Evolutionary conservation across 768 basidiomycete genomes (phyloP).

Genomic region (Mycena rebaudengoi): DNA sequence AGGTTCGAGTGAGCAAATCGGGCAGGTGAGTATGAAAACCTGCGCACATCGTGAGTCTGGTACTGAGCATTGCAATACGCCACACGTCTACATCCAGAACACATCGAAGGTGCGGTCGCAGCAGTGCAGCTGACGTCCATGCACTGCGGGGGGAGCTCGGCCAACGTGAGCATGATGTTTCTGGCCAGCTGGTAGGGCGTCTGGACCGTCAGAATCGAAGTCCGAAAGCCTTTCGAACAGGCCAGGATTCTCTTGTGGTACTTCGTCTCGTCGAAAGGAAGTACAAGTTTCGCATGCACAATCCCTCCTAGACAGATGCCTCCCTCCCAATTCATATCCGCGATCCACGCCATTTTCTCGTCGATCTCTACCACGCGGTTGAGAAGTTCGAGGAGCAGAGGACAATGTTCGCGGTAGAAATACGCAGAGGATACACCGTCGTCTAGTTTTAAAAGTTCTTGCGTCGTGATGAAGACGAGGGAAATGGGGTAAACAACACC

Average conservation of each 20-base stretch:
- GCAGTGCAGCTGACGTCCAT: neutral
- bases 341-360: neutral
- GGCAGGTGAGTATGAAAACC: neutral
- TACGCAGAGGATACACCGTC: constrained; percentile 21
- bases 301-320: constrained; percentile 4
- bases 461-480: constrained; percentile 10
- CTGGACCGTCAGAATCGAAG: constrained; percentile 5
- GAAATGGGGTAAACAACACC: constrained; percentile 18
- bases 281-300: constrained; percentile 20
- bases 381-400: constrained; percentile 13
- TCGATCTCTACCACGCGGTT: constrained; percentile 14
- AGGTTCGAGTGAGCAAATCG: neutral
- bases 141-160: constrained; percentile 19
- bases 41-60: constrained; percentile 11
- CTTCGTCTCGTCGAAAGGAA: constrained; percentile 16
- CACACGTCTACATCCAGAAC: constrained; percentile 18
- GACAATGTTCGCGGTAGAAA: constrained; percentile 19
- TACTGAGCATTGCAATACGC: constrained; percentile 9
- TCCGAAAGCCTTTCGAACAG: neutral
- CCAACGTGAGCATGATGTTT: constrained; percentile 18
- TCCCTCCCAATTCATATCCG: neutral
- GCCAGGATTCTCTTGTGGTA: constrained; percentile 9
- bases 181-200: constrained; percentile 14
- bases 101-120: neutral
- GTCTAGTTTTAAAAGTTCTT: neutral